Conservation (phyloP, 306 rosid species). For the Malus orientalis region DNA sequence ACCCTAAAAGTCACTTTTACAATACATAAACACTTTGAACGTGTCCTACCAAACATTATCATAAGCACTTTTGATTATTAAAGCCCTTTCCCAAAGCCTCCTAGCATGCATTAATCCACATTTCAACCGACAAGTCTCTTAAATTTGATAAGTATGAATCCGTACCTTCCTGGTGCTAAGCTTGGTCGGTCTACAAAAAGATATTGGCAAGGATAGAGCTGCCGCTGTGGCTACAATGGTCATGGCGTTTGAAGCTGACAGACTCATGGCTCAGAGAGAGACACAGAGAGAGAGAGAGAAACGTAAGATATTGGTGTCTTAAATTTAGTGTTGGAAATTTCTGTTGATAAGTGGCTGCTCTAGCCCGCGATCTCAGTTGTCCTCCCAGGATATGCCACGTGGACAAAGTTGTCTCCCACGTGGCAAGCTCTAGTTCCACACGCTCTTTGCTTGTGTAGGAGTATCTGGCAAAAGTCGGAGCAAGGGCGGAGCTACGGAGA, state of each 20-base stretch:
- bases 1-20: background rate
- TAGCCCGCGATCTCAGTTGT: conserved; percentile 58
- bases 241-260: conserved; percentile 48
- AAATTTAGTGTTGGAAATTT: conserved; percentile 15
- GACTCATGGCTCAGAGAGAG: background rate
- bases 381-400: conserved; percentile 62
- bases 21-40: background rate
- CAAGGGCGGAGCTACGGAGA: background rate
- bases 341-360: conserved; percentile 64
- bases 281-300: conserved; percentile 3
- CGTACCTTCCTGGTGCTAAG: conserved; percentile 55
- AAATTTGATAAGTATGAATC: background rate
- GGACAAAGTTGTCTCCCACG: conserved; percentile 24
- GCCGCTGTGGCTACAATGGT: conserved; percentile 74
- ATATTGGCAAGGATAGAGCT: conserved; percentile 58
- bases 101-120: background rate
- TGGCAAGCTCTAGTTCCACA: conserved; percentile 57
- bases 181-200: conserved; percentile 41
- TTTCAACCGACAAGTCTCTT: background rate
- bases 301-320: conserved; percentile 3
- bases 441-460: conserved; percentile 12
- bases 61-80: too few relatives aligned
- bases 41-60: background rate
- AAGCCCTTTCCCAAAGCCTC: background rate
- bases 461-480: conserved; percentile 20